These are phyloP conservation scores for Stagonosporopsis chrysanthemi DNA, from an alignment of 2,329 filamentous ascomycete genomes.

Conservation along the genomic window DNA sequence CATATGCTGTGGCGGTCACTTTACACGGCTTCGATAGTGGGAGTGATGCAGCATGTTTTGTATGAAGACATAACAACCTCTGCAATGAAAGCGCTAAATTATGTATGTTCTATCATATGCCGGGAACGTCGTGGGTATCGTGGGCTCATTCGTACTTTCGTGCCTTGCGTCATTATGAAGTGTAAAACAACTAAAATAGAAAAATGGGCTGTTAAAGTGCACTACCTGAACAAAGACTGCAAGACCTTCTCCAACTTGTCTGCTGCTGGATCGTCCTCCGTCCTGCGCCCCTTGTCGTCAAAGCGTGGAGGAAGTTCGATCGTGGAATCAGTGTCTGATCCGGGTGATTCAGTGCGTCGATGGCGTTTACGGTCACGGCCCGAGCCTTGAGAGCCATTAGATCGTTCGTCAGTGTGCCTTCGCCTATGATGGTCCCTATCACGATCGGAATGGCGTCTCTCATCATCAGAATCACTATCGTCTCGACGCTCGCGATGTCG, in stretches of 20 bases:
- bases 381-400: conserved; percentile 26
- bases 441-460: conserved; percentile 16
- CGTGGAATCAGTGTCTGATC: conserved; percentile 41
- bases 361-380: conserved; percentile 28
- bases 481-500: conserved; percentile 19
- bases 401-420: conserved; percentile 22
- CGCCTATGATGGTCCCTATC: conserved; percentile 11
- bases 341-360: conserved; percentile 35
- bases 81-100: not conserved
- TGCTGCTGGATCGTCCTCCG: conserved; percentile 44
- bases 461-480: conserved; percentile 18
- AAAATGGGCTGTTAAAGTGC: not conserved
- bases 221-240: conserved; percentile 38
- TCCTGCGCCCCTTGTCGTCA: conserved; percentile 41
- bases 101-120: conserved; percentile 12
- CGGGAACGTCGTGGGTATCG: conserved; percentile 14
- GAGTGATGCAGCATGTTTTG: not conserved
- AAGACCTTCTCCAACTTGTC: conserved; percentile 47
- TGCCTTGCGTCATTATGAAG: conserved; percentile 6
- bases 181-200: not conserved
- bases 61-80: not conserved
- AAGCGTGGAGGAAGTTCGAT: conserved; percentile 49
- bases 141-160: conserved; percentile 7
- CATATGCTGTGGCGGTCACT: no score
- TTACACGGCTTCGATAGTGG: not conserved